Conservation (phyloP, 768 basidiomycete genomes). For the Rhodocollybia butyracea region DNA sequence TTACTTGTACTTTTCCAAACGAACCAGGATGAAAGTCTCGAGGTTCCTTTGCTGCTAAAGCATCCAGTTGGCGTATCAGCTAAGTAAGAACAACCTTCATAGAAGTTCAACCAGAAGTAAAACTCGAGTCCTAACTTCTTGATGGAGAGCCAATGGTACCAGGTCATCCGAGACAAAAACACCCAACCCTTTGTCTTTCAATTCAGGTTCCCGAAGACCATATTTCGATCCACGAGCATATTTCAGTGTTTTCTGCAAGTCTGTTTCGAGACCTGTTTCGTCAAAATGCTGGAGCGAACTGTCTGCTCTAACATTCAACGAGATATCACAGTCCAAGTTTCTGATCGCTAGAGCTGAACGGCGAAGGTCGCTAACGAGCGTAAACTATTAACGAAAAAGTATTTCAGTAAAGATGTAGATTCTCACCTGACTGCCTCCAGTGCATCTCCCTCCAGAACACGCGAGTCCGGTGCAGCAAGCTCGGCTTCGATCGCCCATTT, state of each 20-base stretch:
- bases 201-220: neutral
- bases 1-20: slow-evolving; percentile 7
- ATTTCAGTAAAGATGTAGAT: neutral
- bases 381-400: neutral
- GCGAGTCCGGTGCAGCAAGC: neutral
- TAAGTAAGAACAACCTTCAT: neutral
- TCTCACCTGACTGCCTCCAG: neutral
- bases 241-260: neutral
- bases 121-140: slow-evolving; percentile 7
- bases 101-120: neutral
- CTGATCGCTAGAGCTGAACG: neutral
- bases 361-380: neutral
- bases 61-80: slow-evolving; percentile 13
- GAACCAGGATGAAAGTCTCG: slow-evolving; percentile 17
- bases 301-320: neutral
- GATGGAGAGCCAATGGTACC: slow-evolving; percentile 12
- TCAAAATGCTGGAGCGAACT: neutral
- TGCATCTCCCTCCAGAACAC: neutral
- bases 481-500: slow-evolving; percentile 5
- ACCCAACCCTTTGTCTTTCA: neutral
- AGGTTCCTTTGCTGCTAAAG: slow-evolving; percentile 11
- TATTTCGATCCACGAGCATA: slow-evolving; percentile 1
- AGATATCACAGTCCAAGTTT: neutral
- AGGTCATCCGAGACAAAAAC: slow-evolving; percentile 9
- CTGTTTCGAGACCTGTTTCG: neutral